Conservation (phyloP, 2,329 filamentous ascomycete genomes). For the Clonostachys rosea region DNA sequence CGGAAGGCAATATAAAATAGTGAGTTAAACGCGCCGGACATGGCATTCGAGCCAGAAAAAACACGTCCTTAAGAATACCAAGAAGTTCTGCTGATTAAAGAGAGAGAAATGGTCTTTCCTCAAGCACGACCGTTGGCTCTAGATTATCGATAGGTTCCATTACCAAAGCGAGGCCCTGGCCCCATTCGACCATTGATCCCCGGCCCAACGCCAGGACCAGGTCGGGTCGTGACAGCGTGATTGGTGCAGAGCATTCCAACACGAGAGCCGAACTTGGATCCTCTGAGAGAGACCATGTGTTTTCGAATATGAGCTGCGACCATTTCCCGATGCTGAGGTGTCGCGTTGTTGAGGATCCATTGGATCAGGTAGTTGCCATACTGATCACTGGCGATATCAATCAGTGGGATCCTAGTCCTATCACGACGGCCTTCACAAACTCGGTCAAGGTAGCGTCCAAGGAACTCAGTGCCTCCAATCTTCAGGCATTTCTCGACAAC, state of each 20-base stretch:
- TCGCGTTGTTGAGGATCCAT: conserved; percentile 89
- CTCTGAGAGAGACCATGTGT: conserved; percentile 98
- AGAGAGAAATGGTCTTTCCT: too few species aligned
- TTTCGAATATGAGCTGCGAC: conserved; percentile 94
- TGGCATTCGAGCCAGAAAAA: too few species aligned
- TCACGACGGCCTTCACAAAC: conserved; percentile 89
- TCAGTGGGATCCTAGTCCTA: conserved; percentile 91
- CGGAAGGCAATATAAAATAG: conserved; percentile 18
- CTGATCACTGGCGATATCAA: conserved; percentile 97
- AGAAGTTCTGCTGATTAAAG: too few species aligned
- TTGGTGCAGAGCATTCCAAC: conserved; percentile 99
- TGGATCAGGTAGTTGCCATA: conserved; percentile 98
- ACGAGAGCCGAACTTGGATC: conserved; percentile 96
- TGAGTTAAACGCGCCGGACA: background rate
- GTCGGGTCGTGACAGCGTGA: conserved; percentile 81
- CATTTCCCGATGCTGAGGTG: conserved; percentile 83
- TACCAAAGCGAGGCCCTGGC: conserved; percentile 53
- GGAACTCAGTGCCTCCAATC: conserved; percentile 86
- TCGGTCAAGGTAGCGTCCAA: conserved; percentile 86
- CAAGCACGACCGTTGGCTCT: too few species aligned
- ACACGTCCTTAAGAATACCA: too few species aligned
- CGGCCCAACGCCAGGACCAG: conserved; percentile 75
- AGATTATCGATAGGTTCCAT: conserved; percentile 46
- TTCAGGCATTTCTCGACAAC: conserved; percentile 99
- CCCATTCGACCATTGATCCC: conserved; percentile 54